Base-by-base conservation (phyloP, 768 basidiomycete species). In the Mycena filopes region DNA sequence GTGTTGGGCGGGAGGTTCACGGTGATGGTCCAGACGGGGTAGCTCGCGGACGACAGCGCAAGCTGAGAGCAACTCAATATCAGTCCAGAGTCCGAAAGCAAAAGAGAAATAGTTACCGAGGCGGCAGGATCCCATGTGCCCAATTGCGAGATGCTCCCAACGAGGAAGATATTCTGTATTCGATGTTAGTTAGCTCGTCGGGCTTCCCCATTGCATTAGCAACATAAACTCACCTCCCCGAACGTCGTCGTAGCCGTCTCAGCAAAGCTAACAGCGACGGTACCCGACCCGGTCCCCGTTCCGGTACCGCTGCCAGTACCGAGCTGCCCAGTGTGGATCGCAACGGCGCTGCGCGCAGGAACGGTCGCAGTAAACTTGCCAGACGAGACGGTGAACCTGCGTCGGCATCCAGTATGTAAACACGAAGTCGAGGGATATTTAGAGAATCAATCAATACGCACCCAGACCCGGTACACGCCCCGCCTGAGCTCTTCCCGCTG, bases 181-280 rank as follows among this genome's bases (percentile, higher is more conserved):
- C 1, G 20, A 28, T 38, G 18, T 55, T n/a, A 55, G 28, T 5
- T 2, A 8, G 15, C 40, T 16, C 21, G 16, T 29, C 2, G 26
- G 4, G n/a, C n/a, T n/a, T n/a, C n/a, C n/a, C n/a, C n/a, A n/a
- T n/a, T n/a, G n/a, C n/a, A n/a, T n/a, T n/a, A 40, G 6, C 2
- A 43, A 43, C 21, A n/a, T 36, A 9, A 13, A 60, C 77, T 53
- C 56, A 87, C 87, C 80, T 90, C 84, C 45, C 89, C 88, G 23
- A 77, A 84, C 0, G 80, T 80, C 1, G 89, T 89, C 0, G 83
- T 86, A 1, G 87, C 87, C 1, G 77, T 86, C 66, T 86, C 87
- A 7, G 78, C 75, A 70, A 88, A 88, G 6, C 76, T 82, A 21
- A 88, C 83, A 9, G 80, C 61, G 1, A 86, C 79, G 2, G 65